Evolutionary conservation across 2,329 filamentous ascomycete species (phyloP).

Genomic region (Diaporthe ilicicola): DNA sequence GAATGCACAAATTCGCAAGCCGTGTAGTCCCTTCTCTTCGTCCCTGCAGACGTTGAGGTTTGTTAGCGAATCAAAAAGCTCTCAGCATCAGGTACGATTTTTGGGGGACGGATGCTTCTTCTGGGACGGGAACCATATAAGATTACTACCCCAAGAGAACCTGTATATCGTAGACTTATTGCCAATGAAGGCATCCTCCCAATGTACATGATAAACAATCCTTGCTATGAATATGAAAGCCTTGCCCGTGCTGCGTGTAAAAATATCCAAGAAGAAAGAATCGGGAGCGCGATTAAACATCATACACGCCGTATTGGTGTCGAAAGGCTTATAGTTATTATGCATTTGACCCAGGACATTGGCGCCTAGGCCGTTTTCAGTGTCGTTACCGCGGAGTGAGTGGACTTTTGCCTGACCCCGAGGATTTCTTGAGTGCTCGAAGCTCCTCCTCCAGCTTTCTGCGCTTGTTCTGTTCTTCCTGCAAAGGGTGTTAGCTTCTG

Average conservation of each 20-base stretch:
- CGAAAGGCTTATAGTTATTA: constrained; percentile 21
- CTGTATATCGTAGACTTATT: constrained; percentile 7
- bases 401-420: constrained; percentile 53
- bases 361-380: not conserved
- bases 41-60: not conserved
- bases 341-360: not conserved
- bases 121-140: not conserved
- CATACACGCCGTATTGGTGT: constrained; percentile 23
- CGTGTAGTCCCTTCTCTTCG: not conserved
- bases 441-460: constrained; percentile 62
- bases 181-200: not conserved
- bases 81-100: not conserved
- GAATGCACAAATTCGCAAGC: not conserved
- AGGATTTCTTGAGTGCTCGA: constrained; percentile 51
- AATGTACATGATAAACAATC: constrained; percentile 14
- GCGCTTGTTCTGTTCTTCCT: constrained; percentile 60
- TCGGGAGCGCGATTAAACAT: constrained; percentile 19
- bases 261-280: constrained; percentile 29
- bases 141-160: not conserved
- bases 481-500: constrained; percentile 41
- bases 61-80: not conserved
- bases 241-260: not conserved
- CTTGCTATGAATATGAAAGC: constrained; percentile 18
- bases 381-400: constrained; percentile 47
- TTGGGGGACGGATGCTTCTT: not conserved